phyloP scores from a whole-genome alignment of 495 filamentous ascomycete species.

The Podospora didyma region DNA sequence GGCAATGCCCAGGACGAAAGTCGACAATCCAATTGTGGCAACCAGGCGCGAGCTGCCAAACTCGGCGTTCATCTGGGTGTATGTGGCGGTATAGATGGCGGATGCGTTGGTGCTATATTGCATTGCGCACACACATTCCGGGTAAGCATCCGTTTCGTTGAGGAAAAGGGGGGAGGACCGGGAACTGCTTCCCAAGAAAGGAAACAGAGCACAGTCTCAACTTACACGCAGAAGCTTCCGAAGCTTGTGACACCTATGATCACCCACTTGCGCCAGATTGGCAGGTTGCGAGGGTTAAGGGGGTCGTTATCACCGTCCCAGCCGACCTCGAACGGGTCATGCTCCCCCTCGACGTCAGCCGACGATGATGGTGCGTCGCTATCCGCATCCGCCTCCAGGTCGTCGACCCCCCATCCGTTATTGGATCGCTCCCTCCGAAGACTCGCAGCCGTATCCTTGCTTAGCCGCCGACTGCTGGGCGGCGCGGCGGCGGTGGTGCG shows the following conservation, averaged over 20 bases:
- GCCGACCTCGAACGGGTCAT: conserved; percentile 57
- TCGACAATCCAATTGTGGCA: conserved; percentile 74
- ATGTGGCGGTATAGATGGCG: conserved; percentile 85
- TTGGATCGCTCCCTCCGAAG: conserved; percentile 47
- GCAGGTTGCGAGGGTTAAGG: conserved; percentile 66
- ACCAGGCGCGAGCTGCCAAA: conserved; percentile 66
- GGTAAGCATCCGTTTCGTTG: not conserved
- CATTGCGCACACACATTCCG: conserved; percentile 41
- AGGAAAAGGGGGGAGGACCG: not conserved
- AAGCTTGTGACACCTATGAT: conserved; percentile 66
- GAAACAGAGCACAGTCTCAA: conserved; percentile 23
- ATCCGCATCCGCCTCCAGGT: conserved; percentile 27
- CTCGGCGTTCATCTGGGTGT: conserved; percentile 74
- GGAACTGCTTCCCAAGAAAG: too few relatives aligned
- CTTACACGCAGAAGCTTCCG: conserved; percentile 82
- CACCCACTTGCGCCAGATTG: conserved; percentile 68
- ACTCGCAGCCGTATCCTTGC: not conserved
- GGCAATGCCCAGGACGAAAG: conserved; percentile 73
- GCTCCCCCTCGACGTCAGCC: conserved; percentile 16
- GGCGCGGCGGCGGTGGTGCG: not conserved
- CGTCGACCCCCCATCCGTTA: conserved; percentile 59
- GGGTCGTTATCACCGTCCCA: conserved; percentile 75
- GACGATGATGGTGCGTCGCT: conserved; percentile 1
- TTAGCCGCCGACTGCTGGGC: not conserved
- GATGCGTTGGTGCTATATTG: conserved; percentile 71